Percentiles rank a stretch among this genome's conserved stretches.
Evolutionary conservation across 2,329 filamentous ascomycete species (phyloP).

Genomic region (Penicillium brevicompactum): DNA sequence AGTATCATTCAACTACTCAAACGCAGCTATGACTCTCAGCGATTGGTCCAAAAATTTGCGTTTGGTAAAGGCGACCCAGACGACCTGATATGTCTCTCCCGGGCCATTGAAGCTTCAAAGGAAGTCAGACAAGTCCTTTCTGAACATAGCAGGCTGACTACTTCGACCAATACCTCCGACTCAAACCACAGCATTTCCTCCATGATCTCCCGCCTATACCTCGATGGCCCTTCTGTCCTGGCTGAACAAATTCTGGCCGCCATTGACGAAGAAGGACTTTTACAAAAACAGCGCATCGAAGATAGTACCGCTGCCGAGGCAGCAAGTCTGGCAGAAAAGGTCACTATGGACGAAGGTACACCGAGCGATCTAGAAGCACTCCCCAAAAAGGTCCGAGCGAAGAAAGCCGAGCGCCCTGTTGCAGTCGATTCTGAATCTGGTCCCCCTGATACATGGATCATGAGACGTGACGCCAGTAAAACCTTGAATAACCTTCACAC

Average conservation of each 20-base stretch:
- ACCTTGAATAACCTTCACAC: slow-evolving; percentile 68
- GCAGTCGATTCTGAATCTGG: slow-evolving; percentile 39
- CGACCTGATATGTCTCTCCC: slow-evolving; percentile 80
- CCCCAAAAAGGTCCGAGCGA: slow-evolving; percentile 52
- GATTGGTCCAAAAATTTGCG: slow-evolving; percentile 91
- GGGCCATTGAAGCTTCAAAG: slow-evolving; percentile 74
- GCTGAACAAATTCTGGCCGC: slow-evolving; percentile 71
- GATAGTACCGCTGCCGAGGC: slow-evolving; percentile 72
- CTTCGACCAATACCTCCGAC: slow-evolving; percentile 6
- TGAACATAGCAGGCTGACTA: slow-evolving; percentile 14
- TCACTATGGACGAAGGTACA: slow-evolving; percentile 67
- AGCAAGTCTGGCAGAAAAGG: slow-evolving; percentile 71
- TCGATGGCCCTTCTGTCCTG: slow-evolving; percentile 68
- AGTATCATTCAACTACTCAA: slow-evolving; percentile 68
- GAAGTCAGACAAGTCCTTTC: slow-evolving; percentile 55
- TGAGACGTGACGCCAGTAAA: slow-evolving; percentile 66
- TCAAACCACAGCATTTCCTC: slow-evolving; percentile 26
- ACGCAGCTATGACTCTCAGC: slow-evolving; percentile 80
- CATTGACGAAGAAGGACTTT: slow-evolving; percentile 91
- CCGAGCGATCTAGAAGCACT: slow-evolving; percentile 58
- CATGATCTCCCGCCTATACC: slow-evolving; percentile 39
- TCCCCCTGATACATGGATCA: slow-evolving; percentile 62
- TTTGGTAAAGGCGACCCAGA: slow-evolving; percentile 89
- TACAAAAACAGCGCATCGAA: slow-evolving; percentile 75
- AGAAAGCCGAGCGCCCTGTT: slow-evolving; percentile 28